These are phyloP conservation scores for Xylariaceae sp. DNA, from an alignment of 2,329 filamentous ascomycete species.

Conservation along the genomic window DNA sequence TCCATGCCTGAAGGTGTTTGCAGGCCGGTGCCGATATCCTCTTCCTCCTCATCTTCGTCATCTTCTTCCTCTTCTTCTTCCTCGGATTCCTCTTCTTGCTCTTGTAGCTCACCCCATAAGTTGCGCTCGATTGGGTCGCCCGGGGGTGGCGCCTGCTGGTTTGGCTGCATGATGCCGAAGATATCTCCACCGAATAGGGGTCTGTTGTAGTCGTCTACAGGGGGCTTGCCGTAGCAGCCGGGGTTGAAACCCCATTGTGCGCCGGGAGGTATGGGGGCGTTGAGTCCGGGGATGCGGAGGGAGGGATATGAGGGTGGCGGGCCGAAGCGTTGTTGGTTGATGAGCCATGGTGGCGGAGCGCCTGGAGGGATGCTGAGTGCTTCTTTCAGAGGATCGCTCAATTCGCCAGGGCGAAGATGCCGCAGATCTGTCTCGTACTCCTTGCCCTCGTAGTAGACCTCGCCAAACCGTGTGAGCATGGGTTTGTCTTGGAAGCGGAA, in stretches of 20 bases:
- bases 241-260: slow-evolving; percentile 93
- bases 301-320: slow-evolving; percentile 92
- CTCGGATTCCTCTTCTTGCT: slow-evolving; percentile 54
- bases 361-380: slow-evolving; percentile 90
- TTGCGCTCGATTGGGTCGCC: slow-evolving; percentile 82
- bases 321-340: slow-evolving; percentile 92
- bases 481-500: slow-evolving; percentile 98
- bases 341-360: slow-evolving; percentile 92
- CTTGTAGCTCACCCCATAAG: slow-evolving; percentile 88
- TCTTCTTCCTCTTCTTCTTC: slow-evolving; percentile 69
- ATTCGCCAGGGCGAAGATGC: slow-evolving; percentile 83
- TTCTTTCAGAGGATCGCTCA: slow-evolving; percentile 85
- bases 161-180: slow-evolving; percentile 65
- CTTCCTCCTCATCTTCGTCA: slow-evolving; percentile 61
- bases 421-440: slow-evolving; percentile 94
- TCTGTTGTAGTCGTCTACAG: slow-evolving; percentile 86
- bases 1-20: slow-evolving; percentile 75
- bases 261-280: slow-evolving; percentile 84
- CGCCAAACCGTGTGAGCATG: slow-evolving; percentile 86
- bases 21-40: slow-evolving; percentile 59
- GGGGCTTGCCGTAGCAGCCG: slow-evolving; percentile 93
- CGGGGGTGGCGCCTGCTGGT: slow-evolving; percentile 38
- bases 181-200: slow-evolving; percentile 93
- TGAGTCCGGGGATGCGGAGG: slow-evolving; percentile 91
- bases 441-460: slow-evolving; percentile 99